phyloP scores from a whole-genome alignment of 208 protist genomes.

The Entamoeba moshkovskii region DNA sequence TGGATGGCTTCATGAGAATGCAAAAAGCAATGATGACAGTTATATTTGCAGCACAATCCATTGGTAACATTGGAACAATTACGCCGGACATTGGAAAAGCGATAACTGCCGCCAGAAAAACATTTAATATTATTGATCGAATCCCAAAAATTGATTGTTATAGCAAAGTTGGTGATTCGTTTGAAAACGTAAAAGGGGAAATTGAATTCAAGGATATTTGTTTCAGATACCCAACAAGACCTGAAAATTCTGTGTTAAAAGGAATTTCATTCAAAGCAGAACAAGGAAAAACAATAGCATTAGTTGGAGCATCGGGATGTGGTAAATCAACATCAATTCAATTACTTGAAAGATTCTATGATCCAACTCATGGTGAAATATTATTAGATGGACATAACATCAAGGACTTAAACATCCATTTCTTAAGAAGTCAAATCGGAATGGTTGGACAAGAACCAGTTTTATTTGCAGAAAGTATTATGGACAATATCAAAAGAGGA shows the following conservation, averaged over 20 bases:
- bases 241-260: neutral
- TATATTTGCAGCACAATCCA: neutral
- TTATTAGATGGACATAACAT: conserved; percentile 73
- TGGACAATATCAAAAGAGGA: conserved; percentile 66
- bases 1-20: neutral
- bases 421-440: neutral
- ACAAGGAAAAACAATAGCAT: conserved; percentile 59
- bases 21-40: neutral
- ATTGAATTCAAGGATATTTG: neutral
- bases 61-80: neutral
- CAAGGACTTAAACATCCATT: conserved; percentile 46
- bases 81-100: neutral
- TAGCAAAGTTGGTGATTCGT: neutral
- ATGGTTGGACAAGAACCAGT: conserved; percentile 88
- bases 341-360: conserved; percentile 78
- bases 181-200: neutral
- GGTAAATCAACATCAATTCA: conserved; percentile 69
- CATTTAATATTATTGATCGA: neutral
- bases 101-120: neutral
- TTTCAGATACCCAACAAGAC: neutral
- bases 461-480: conserved; percentile 77
- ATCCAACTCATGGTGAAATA: conserved; percentile 61
- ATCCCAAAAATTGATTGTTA: neutral
- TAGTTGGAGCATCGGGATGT: conserved; percentile 71
- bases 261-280: neutral